A percentile compares a stretch with the other conserved stretches of the same genome.
phyloP scores from a whole-genome alignment of 257 asterid genomes.

The Solanum appendiculatum region DNA sequence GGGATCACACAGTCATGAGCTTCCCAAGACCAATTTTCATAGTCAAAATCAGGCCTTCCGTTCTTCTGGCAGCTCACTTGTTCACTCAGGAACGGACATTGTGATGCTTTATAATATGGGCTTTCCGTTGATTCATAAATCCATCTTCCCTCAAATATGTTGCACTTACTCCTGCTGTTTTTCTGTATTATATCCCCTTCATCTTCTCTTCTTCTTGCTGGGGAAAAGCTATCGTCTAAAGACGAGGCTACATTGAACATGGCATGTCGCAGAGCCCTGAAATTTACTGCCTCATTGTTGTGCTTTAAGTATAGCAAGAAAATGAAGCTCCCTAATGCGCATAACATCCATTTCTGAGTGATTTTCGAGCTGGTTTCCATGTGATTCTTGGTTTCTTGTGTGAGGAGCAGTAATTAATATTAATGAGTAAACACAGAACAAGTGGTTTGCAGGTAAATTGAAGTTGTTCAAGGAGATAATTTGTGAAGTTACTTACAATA shows the following conservation, averaged over 20 bases:
- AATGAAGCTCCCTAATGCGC: neutral
- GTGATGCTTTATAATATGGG: neutral
- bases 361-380: slow-evolving; percentile 3
- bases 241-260: neutral
- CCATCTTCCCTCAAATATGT: slow-evolving; percentile 8
- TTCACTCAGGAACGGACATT: slow-evolving; percentile 10
- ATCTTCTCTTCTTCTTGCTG: neutral
- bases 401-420: neutral
- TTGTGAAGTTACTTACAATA: neutral
- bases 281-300: neutral
- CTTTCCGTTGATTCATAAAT: neutral
- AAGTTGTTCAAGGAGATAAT: neutral
- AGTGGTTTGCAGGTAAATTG: neutral
- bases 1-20: slow-evolving; percentile 6
- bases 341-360: slow-evolving; percentile 1
- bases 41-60: slow-evolving; percentile 10
- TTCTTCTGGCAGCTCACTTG: slow-evolving; percentile 11
- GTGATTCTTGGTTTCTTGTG: neutral
- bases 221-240: neutral
- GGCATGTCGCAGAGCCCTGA: neutral
- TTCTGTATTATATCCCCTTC: neutral
- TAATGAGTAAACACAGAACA: neutral
- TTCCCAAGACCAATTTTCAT: slow-evolving; percentile 16
- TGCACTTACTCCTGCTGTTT: neutral
- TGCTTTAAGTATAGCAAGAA: neutral